Evolutionary conservation across 1,139 yeast species (phyloP), one percentile per base, ranked within the genome.

Genomic region (Geotrichum armillariae): DNA sequence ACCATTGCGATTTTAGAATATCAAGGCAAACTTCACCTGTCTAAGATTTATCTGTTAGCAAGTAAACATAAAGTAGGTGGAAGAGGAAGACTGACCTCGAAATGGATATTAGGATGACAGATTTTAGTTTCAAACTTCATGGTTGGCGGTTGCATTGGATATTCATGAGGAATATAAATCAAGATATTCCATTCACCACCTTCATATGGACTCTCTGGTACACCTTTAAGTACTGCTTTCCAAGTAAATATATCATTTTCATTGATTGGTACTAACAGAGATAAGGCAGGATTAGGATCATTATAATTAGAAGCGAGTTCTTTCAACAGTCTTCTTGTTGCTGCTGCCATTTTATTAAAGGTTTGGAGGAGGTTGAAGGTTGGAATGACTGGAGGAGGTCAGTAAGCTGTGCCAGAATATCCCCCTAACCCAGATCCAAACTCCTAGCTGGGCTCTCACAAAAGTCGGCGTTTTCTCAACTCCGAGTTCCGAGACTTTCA

Each of bases 21-120:
- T 89, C 95, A n/a, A 90, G 69, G 66, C 97, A 90, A 3, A 88
- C 84, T 57, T 85, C 93, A 0, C 96, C 96, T 0, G 85, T 82
- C 46, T 67, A 41, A 23, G 12, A 33, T 32, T n/a, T 22, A 14
- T 16, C n/a, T 23, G 47, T 29, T 16, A 21, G 20, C 22, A n/a
- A 14, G n/a, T 16, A 11, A 11, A 38, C 21, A 2, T 17, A 16
- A 32, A 3, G 21, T 29, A 32, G 8, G 16, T 59, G 49, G 46
- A 49, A 40, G 45, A 23, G 14, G 7, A 27, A 21, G 8, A 57
- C 64, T 46, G 50, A 61, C 65, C 23, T 68, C 65, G 52, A 81
- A 75, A 60, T 82, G 79, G 40, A 88, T 79, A 63, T 88, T 88
- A 2, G 94, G 91, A 64, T 88, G 96, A 43, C 84, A 80, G 54